A percentile compares a stretch with the other conserved stretches of the same genome.
phyloP scores from a whole-genome alignment of 768 basidiomycete genomes.

The Psilocybe tampanensis region DNA sequence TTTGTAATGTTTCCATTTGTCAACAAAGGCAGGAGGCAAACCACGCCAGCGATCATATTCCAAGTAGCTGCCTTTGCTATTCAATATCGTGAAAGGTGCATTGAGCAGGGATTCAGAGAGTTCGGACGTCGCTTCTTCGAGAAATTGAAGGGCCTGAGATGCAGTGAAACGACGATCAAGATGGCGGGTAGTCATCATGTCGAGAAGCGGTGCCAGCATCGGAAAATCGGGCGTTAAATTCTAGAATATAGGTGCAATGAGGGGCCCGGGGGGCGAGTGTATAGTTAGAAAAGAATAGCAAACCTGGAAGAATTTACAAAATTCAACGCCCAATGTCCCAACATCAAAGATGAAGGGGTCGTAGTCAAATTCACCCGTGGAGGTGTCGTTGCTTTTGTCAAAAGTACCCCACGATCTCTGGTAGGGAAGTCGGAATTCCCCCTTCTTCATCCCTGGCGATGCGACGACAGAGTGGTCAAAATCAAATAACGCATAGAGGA shows the following conservation, averaged over 20 bases:
- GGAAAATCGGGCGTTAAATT: background rate
- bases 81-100: background rate
- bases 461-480: background rate
- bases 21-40: slow-evolving; percentile 17
- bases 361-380: background rate
- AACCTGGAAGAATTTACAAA: background rate
- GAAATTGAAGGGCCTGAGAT: slow-evolving; percentile 26
- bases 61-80: background rate
- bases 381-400: background rate
- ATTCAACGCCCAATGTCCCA: background rate
- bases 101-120: background rate
- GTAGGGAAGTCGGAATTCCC: background rate
- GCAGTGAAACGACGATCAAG: slow-evolving; percentile 26
- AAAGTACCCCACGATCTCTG: background rate
- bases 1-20: slow-evolving; percentile 19
- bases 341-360: background rate
- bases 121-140: slow-evolving; percentile 14
- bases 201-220: slow-evolving; percentile 29
- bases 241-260: no score
- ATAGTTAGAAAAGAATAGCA: background rate
- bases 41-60: slow-evolving; percentile 20
- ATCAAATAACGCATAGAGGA: background rate
- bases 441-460: background rate
- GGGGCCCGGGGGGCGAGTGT: background rate
- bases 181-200: slow-evolving; percentile 27